These are phyloP conservation scores for Priceomyces carsonii DNA, from an alignment of 805 yeast species.

Conservation along the genomic window DNA sequence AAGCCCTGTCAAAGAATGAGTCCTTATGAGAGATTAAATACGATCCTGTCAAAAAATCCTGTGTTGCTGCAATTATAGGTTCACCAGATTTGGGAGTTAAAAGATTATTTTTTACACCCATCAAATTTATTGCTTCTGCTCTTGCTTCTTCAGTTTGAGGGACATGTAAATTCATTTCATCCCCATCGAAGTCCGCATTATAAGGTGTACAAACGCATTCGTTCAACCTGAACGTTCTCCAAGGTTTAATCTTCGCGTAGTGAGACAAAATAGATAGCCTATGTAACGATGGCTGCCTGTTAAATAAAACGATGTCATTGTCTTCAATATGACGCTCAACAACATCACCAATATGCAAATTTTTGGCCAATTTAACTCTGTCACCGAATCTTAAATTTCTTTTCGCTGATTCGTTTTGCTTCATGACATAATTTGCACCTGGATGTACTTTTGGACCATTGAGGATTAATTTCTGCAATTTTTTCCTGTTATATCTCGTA, in stretches of 20 bases:
- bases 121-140: constrained; percentile 96
- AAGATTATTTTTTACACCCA: constrained; percentile 96
- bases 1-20: constrained; percentile 85
- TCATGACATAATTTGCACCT: constrained; percentile 91
- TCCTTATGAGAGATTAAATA: constrained; percentile 91
- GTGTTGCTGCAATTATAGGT: constrained; percentile 99
- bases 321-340: constrained; percentile 97
- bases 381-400: constrained; percentile 90
- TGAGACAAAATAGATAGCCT: constrained; percentile 92
- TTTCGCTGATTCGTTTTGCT: constrained; percentile 81
- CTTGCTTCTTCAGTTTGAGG: constrained; percentile 99
- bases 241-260: constrained; percentile 93
- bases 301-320: constrained; percentile 93
- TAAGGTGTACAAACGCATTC: constrained; percentile 99
- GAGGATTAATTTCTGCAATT: constrained; percentile 68
- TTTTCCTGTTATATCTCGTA: constrained; percentile 80
- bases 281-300: constrained; percentile 97
- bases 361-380: constrained; percentile 70
- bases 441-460: constrained; percentile 92
- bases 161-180: constrained; percentile 97
- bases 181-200: constrained; percentile 99
- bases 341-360: constrained; percentile 81
- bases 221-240: constrained; percentile 95
- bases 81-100: constrained; percentile 98
- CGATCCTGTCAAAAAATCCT: constrained; percentile 97